Conservation (phyloP, 495 filamentous ascomycete species). For the Trichoderma erinaceum region DNA sequence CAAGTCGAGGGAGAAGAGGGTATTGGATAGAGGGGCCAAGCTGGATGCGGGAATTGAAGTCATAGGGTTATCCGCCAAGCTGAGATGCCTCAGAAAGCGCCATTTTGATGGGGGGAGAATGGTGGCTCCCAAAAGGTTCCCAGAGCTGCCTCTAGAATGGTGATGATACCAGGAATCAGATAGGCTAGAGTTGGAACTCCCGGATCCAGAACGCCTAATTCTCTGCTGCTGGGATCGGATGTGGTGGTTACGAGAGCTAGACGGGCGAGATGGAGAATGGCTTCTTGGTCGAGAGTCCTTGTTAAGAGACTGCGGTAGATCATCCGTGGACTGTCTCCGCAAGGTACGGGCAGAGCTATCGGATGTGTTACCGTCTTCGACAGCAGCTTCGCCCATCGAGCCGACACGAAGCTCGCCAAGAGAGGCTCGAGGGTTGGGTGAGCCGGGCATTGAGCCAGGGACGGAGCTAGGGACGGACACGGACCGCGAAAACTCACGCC, state of each 20-base stretch:
- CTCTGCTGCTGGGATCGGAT: slow-evolving; percentile 55
- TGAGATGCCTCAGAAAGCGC: slow-evolving; percentile 87
- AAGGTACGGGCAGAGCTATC: slow-evolving; percentile 38
- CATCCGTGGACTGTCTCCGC: slow-evolving; percentile 34
- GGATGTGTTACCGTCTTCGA: slow-evolving; percentile 23
- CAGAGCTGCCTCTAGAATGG: slow-evolving; percentile 56
- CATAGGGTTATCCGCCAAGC: slow-evolving; percentile 83
- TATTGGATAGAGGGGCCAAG: slow-evolving; percentile 75
- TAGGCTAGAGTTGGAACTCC: slow-evolving; percentile 84
- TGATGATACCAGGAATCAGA: slow-evolving; percentile 59
- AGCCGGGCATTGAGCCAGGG: slow-evolving; percentile 36
- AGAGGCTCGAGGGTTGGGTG: slow-evolving; percentile 51
- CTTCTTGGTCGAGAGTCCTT: slow-evolving; percentile 56
- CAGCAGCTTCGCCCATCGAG: slow-evolving; percentile 37
- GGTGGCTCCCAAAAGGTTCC: slow-evolving; percentile 60
- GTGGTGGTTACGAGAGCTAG: slow-evolving; percentile 56
- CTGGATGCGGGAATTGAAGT: slow-evolving; percentile 69
- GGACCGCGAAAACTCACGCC: slow-evolving; percentile 50
- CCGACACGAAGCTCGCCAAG: slow-evolving; percentile 40
- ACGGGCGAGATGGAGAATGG: slow-evolving; percentile 70
- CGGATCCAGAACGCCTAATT: slow-evolving; percentile 78
- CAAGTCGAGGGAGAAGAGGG: slow-evolving; percentile 81
- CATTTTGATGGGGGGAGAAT: slow-evolving; percentile 79
- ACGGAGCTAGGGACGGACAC: slow-evolving; percentile 41
- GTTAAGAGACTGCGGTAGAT: slow-evolving; percentile 29